phyloP scores from a whole-genome alignment of 2,329 filamentous ascomycete genomes.

The Pestalotiopsis sp. region DNA sequence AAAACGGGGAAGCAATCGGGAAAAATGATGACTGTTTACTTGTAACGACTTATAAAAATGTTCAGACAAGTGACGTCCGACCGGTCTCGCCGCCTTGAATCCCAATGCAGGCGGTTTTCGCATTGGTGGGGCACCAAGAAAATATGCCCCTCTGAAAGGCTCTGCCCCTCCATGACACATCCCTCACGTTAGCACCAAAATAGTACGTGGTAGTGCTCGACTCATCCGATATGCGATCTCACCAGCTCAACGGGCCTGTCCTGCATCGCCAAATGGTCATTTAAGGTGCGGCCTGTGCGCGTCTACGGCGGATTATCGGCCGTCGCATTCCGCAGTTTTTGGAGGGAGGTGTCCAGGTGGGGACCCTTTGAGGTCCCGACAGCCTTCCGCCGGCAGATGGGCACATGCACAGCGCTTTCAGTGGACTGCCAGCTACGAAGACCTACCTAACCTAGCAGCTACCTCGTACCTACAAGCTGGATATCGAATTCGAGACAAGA shows the following conservation, averaged over 20 bases:
- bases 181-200: not conserved
- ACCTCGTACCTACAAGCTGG: too few relatives aligned
- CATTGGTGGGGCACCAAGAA: slow-evolving; percentile 9
- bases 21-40: not conserved
- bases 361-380: not conserved
- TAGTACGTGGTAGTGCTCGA: not conserved
- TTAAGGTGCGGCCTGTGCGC: slow-evolving; percentile 40
- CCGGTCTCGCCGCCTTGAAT: not conserved
- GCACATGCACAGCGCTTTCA: not conserved
- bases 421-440: too few relatives aligned
- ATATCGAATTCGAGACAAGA: too few relatives aligned
- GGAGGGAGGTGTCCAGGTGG: not conserved
- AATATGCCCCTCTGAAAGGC: not conserved
- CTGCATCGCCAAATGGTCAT: not conserved
- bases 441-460: too few relatives aligned
- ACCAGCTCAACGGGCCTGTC: not conserved
- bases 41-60: not conserved
- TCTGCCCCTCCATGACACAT: slow-evolving; percentile 13
- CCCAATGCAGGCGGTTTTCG: not conserved
- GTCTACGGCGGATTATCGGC: not conserved
- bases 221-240: not conserved
- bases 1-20: not conserved
- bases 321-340: not conserved
- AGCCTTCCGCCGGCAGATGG: not conserved
- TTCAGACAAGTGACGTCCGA: not conserved